phyloP scores from a whole-genome alignment of 148 eudicot species.

The Spergularia marina region DNA sequence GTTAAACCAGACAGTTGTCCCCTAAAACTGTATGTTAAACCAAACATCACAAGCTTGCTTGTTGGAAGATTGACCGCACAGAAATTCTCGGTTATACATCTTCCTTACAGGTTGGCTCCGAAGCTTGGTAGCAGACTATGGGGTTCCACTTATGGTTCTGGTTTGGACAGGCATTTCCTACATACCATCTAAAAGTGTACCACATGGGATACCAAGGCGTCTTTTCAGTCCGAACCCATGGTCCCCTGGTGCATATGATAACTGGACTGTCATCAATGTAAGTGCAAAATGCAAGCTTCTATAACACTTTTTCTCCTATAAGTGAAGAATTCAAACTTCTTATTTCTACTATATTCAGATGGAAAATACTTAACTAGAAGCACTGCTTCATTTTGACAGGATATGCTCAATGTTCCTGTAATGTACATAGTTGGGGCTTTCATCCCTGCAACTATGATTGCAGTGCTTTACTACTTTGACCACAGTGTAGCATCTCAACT shows the following conservation, averaged over 20 bases:
- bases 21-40: neutral
- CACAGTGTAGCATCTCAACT: slow-evolving; percentile 96
- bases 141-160: slow-evolving; percentile 91
- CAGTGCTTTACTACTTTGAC: slow-evolving; percentile 90
- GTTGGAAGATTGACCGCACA: neutral
- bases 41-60: neutral
- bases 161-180: slow-evolving; percentile 82
- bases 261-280: slow-evolving; percentile 86
- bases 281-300: neutral
- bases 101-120: slow-evolving; percentile 63
- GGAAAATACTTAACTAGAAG: neutral
- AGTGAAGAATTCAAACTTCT: neutral
- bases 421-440: slow-evolving; percentile 83
- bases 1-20: too few species aligned
- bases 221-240: slow-evolving; percentile 93
- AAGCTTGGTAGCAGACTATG: slow-evolving; percentile 85
- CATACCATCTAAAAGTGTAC: slow-evolving; percentile 68
- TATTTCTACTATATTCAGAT: too few species aligned
- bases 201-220: slow-evolving; percentile 78
- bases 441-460: slow-evolving; percentile 92
- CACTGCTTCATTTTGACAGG: slow-evolving; percentile 43
- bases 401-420: slow-evolving; percentile 75
- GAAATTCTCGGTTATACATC: neutral
- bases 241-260: slow-evolving; percentile 90
- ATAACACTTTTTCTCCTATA: neutral